Evolutionary conservation across 2,329 filamentous ascomycete genomes (phyloP), one percentile per base, ranked within the genome.

Genomic region (Ophiostoma montium): DNA sequence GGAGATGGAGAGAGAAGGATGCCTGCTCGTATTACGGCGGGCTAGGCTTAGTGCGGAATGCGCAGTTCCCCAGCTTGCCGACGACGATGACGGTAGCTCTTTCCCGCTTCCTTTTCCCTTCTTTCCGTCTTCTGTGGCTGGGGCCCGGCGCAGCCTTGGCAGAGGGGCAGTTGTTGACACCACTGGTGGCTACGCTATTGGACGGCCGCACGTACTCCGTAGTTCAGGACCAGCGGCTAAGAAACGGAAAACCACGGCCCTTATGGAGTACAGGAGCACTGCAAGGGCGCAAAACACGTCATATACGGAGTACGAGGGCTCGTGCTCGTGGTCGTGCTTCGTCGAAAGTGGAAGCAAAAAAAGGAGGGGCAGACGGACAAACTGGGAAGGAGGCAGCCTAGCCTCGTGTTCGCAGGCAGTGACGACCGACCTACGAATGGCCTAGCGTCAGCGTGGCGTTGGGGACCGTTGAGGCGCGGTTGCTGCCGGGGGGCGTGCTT

Each of bases 381-480:
- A 48, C 16, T 19, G 18, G 36, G 46, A 33, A 50, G 30, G 48
- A 49, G 48, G 48, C 48, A 50, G 48, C 48, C 48, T 46, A 42
- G 48, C 48, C 48, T 50, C 18, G 47, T 49, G 47, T 43, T 36
- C 44, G 32, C 23, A 42, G 19, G 38, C 12, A 23, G 38, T 41
- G 38, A 41, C 38, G 38, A n/a, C 18, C 5, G 12, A 35, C 32
- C 32, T 5, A n/a, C n/a, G n/a, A n/a, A n/a, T n/a, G n/a, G 32
- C 15, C 11, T 5, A n/a, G 15, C 12, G 32, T 38, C 18, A n/a
- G 23, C 12, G 38, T n/a, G 38, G 11, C 15, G 13, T 27, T 13
- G 11, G 10, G 38, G 23, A 27, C 23, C 23, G 23, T 27, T 27
- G 23, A 4, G 23, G 23, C 23, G 23, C 23, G 23, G 23, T 27